Evolutionary conservation across 768 basidiomycete species (phyloP).

Genomic region (Rubroboletus pulcherrimus): DNA sequence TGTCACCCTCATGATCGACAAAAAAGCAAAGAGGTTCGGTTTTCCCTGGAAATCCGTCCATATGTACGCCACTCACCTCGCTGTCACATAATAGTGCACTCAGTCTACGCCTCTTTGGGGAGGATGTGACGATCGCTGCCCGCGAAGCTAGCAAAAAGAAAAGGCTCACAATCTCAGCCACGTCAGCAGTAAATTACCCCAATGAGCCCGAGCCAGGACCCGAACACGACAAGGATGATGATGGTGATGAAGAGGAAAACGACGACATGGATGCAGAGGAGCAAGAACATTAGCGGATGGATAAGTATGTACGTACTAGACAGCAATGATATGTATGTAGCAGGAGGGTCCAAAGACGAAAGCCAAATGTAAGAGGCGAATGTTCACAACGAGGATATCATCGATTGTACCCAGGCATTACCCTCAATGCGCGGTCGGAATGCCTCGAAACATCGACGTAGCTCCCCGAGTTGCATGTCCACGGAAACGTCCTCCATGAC

Average conservation of each 20-base stretch:
- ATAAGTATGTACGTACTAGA: constrained; percentile 13
- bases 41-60: not conserved
- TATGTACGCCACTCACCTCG: not conserved
- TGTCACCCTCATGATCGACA: constrained; percentile 90
- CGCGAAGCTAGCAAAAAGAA: constrained; percentile 34
- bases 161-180: not conserved
- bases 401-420: constrained; percentile 72
- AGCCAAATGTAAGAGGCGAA: not conserved
- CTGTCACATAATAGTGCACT: constrained; percentile 62
- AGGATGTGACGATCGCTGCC: constrained; percentile 63
- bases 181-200: not conserved
- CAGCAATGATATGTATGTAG: constrained; percentile 1
- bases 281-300: constrained; percentile 5
- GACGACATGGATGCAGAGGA: constrained; percentile 12
- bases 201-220: not conserved
- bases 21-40: constrained; percentile 86
- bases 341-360: not conserved
- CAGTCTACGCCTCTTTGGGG: constrained; percentile 78
- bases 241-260: constrained; percentile 4
- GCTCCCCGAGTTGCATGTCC: constrained; percentile 37
- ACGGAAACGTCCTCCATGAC: constrained; percentile 46
- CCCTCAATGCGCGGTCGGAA: constrained; percentile 68
- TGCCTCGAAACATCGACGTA: constrained; percentile 61
- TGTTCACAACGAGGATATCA: constrained; percentile 43
- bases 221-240: constrained; percentile 1